These are phyloP conservation scores for Xanthoceras sorbifolium DNA, from an alignment of 345 rosid species.

Conservation along the genomic window DNA sequence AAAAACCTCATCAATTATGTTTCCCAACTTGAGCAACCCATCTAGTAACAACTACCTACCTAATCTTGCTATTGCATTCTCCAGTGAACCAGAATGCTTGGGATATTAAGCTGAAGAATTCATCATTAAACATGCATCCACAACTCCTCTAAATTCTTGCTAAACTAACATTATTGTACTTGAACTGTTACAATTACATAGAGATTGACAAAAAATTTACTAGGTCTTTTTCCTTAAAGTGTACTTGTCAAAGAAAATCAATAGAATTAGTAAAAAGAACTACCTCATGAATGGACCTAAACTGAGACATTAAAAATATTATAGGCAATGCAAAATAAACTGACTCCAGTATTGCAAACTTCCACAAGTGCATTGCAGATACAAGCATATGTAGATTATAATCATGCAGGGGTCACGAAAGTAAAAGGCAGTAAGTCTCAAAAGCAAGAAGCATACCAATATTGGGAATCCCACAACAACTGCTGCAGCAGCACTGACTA, in stretches of 20 bases:
- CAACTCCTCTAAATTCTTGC: background rate
- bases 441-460: slow-evolving; percentile 52
- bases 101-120: background rate
- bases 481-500: slow-evolving; percentile 91
- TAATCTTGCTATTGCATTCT: background rate
- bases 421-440: background rate
- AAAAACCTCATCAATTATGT: background rate
- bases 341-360: background rate
- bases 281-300: background rate
- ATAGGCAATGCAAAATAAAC: background rate
- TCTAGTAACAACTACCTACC: background rate
- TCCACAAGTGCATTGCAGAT: background rate
- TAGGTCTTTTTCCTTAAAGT: background rate
- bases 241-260: background rate
- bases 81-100: background rate
- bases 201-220: background rate
- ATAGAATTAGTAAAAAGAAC: background rate
- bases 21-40: background rate
- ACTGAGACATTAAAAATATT: background rate
- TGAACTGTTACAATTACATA: background rate
- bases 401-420: background rate
- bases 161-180: background rate
- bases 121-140: background rate
- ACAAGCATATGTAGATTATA: background rate
- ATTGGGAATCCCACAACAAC: slow-evolving; percentile 91